Conservation (phyloP, 331 rosid genomes). For the Acacia concinna region DNA sequence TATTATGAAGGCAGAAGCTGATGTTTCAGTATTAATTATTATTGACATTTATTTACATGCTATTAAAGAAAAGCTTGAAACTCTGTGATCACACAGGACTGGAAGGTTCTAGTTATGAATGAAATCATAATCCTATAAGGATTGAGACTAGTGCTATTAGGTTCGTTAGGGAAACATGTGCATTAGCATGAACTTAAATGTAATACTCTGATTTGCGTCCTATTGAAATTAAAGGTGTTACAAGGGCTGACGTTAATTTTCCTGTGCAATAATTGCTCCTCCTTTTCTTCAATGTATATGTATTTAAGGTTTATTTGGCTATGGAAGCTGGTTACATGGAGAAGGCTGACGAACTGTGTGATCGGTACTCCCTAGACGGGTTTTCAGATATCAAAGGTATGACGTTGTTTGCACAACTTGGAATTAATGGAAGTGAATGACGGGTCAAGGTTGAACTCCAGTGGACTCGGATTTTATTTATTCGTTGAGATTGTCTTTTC, state of each 20-base stretch:
- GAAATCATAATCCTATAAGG: not conserved
- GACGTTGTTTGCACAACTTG: slow-evolving; percentile 1
- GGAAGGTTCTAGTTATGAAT: not conserved
- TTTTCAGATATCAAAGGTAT: slow-evolving; percentile 65
- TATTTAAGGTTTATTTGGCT: slow-evolving; percentile 82
- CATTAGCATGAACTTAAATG: not conserved
- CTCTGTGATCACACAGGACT: not conserved
- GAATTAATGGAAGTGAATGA: not conserved
- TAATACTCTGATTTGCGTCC: not conserved
- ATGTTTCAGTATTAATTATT: not conserved
- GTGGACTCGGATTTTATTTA: not conserved
- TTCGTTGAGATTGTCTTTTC: slow-evolving; percentile 19
- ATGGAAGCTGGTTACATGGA: slow-evolving; percentile 96
- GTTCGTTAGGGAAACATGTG: not conserved
- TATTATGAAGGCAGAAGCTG: not conserved
- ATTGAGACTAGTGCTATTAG: not conserved
- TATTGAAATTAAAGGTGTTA: not conserved
- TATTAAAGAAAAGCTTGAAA: not conserved
- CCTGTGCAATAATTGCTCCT: not conserved
- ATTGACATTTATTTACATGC: not conserved
- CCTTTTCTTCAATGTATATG: not conserved
- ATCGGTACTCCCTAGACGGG: slow-evolving; percentile 70
- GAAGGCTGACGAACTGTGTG: slow-evolving; percentile 83
- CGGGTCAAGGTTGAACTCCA: not conserved
- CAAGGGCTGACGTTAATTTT: not conserved